Base-by-base conservation (phyloP, 495 filamentous ascomycete species). In the Paragyromitra xinjiangensis region DNA sequence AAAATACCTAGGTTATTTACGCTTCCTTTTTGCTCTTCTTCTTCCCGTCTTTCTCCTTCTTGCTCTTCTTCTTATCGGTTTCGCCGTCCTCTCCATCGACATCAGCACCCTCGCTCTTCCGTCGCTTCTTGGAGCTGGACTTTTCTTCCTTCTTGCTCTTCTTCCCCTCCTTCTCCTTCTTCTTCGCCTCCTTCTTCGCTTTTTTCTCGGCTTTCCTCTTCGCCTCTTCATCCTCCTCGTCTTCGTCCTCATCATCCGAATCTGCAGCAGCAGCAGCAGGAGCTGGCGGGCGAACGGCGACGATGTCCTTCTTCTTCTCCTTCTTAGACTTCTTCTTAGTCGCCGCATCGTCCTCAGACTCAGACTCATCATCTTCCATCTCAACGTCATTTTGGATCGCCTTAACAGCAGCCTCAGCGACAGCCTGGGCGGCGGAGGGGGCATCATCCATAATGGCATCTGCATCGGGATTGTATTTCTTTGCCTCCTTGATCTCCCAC, bases 381-480 rank as follows among this genome's bases (percentile, higher is more conserved):
- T 86, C 85, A 83, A 87, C 87, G 24, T 84, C 81, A 64, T 86
- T 88, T 83, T 89, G 88, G 61, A 87, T 82, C 71, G 88, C 88
- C 78, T 86, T 87, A 22, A 84, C 81, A 42, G 82, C 82, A 53
- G 84, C 84, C 69, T 84, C 83, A 6, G 75, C 74, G 22, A 79
- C 76, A 12, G 79, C 76, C 58, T 76, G 78, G 24, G 83, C 81
- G 24, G 90, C 87, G 53, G 90, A 86, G 22, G 87, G 87, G 74
- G 92, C 92, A 80, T 95, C 90, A 7, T 89, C 89, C 64, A 88
- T 86, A 59, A 97, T 82, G 24, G 94, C 94, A 85, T 99, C 95
- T 61, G 93, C 95, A 84, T 98, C 95, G 37, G 90, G 86, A 84
- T 98, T 98, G 86, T 99, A 99, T 84, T 94, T 96, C 80, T 94